These are phyloP conservation scores for Penicillium macrosclerotiorum DNA, from an alignment of 495 filamentous ascomycete genomes.

Conservation along the genomic window DNA sequence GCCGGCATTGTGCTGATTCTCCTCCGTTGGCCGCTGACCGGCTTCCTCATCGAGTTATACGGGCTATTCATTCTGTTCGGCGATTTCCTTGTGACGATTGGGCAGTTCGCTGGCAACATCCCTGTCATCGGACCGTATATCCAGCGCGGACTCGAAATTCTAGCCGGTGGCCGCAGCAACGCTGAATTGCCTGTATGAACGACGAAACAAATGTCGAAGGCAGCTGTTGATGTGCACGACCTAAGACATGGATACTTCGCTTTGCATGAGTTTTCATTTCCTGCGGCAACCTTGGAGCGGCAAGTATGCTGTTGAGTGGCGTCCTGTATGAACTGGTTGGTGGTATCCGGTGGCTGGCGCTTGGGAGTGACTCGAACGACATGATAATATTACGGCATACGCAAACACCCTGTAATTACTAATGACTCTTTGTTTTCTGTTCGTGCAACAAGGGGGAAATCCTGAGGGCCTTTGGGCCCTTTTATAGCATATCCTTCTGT, in stretches of 20 bases:
- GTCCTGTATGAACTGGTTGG: no score
- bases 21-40: constrained; percentile 81
- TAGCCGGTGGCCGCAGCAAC: constrained; percentile 64
- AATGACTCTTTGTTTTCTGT: constrained; percentile 21
- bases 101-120: constrained; percentile 77
- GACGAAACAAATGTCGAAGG: no score
- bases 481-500: no score
- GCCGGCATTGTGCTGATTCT: constrained; percentile 83
- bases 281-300: no score
- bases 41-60: constrained; percentile 88
- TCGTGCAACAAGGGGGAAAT: neutral
- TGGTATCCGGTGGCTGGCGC: no score
- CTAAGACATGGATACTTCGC: neutral
- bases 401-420: constrained; percentile 21
- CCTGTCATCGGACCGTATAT: constrained; percentile 86
- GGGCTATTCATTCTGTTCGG: constrained; percentile 92
- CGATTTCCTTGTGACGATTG: constrained; percentile 92
- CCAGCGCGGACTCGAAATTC: constrained; percentile 61
- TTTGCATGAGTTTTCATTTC: neutral
- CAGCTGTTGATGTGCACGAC: neutral
- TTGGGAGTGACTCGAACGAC: constrained; percentile 3
- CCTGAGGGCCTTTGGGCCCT: no score
- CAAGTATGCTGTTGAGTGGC: neutral
- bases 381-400: constrained; percentile 9
- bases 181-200: constrained; percentile 68